These are phyloP conservation scores for Trichoderma afroharzianum DNA, from an alignment of 2,329 filamentous ascomycete species.

Conservation along the genomic window DNA sequence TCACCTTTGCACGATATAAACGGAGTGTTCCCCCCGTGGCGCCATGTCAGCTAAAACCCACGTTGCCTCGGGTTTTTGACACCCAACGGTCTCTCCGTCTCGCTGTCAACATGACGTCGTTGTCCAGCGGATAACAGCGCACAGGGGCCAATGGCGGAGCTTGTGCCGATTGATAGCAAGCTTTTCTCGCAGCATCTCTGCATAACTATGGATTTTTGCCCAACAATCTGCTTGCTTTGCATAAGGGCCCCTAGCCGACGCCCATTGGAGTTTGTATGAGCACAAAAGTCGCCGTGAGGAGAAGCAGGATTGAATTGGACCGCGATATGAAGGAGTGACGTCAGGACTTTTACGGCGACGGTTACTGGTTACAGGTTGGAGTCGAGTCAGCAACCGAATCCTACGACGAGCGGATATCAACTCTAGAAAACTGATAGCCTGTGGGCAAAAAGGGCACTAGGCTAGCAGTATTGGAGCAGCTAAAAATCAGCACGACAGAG, in stretches of 20 bases:
- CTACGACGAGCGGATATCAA: background rate
- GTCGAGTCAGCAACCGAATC: background rate
- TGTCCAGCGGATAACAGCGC: background rate
- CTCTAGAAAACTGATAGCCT: background rate
- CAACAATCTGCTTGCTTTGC: conserved; percentile 5
- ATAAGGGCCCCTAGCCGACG: background rate
- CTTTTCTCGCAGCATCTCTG: conserved; percentile 6
- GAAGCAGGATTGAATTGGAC: background rate
- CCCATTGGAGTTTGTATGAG: background rate
- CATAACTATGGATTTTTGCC: conserved; percentile 2
- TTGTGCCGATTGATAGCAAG: conserved; percentile 6
- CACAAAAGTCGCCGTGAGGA: conserved; percentile 1
- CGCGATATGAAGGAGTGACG: background rate
- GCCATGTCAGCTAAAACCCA: background rate
- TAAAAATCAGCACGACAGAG: background rate
- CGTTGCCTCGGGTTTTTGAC: background rate
- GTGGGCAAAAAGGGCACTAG: background rate
- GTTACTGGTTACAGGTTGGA: background rate
- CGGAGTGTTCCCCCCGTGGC: background rate
- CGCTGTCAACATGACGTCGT: conserved; percentile 13
- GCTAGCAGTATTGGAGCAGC: background rate
- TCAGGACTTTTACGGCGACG: conserved; percentile 1
- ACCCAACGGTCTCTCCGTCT: background rate
- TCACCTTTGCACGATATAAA: background rate
- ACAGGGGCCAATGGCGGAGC: conserved; percentile 8